A percentile compares a stretch with the other conserved stretches of the same genome.
Conservation (phyloP, 768 basidiomycete species). For the Trametes cinnabarina region DNA sequence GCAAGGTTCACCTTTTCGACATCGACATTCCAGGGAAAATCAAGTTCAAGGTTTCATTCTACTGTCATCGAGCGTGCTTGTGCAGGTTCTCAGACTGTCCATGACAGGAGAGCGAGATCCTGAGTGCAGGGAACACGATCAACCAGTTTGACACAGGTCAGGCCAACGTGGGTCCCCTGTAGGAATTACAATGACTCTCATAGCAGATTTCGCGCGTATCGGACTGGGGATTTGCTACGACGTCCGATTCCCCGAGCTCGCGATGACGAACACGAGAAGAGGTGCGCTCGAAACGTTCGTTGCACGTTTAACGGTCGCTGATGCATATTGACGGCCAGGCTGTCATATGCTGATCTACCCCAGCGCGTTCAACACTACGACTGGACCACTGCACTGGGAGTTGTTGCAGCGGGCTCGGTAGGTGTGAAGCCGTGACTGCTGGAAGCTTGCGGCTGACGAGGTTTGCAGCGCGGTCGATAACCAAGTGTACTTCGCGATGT, state of each 20-base stretch:
- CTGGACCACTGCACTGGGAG: constrained; percentile 96
- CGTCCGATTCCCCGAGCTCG: constrained; percentile 90
- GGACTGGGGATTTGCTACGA: constrained; percentile 98
- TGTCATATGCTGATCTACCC: constrained; percentile 91
- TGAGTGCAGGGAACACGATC: constrained; percentile 70
- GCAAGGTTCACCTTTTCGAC: constrained; percentile 96
- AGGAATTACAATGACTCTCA: not conserved
- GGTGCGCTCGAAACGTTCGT: constrained; percentile 44
- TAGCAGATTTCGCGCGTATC: constrained; percentile 91
- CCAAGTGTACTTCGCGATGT: constrained; percentile 95
- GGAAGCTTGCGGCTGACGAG: not conserved
- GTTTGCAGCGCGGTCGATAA: constrained; percentile 83
- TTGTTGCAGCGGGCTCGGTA: constrained; percentile 82
- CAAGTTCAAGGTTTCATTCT: constrained; percentile 65
- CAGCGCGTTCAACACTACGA: constrained; percentile 92
- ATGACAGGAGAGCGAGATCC: constrained; percentile 78
- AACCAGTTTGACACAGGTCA: constrained; percentile 88
- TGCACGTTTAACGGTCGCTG: not conserved
- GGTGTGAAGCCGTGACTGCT: constrained; percentile 15
- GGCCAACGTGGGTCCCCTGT: not conserved
- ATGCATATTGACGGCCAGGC: constrained; percentile 41
- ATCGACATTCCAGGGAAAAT: constrained; percentile 95
- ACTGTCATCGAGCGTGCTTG: not conserved
- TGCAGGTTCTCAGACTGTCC: not conserved
- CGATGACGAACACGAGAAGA: constrained; percentile 85